Percentiles rank a stretch among this genome's conserved stretches.
phyloP scores from a whole-genome alignment of 2,329 filamentous ascomycete species.

The Pestalotiopsis sp. region DNA sequence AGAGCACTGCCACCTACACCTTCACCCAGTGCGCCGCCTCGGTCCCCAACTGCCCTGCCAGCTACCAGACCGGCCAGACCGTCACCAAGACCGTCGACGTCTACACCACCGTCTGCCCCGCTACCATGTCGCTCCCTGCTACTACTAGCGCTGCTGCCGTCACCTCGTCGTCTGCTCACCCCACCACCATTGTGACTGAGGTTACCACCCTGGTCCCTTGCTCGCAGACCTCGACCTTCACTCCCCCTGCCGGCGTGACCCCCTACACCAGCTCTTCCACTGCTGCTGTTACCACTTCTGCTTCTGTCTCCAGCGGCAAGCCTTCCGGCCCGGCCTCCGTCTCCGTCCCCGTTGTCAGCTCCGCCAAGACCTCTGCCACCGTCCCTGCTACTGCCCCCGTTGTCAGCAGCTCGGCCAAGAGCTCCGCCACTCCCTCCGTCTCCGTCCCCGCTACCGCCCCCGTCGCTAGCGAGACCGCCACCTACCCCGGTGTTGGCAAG shows the following conservation, averaged over 20 bases:
- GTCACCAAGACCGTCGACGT: constrained; percentile 30
- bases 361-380: background rate
- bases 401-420: background rate
- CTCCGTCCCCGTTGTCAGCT: too few species aligned
- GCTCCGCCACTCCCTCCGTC: background rate
- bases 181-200: constrained; percentile 22
- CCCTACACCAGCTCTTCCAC: background rate
- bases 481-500: background rate
- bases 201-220: constrained; percentile 27
- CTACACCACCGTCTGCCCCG: constrained; percentile 33
- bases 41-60: constrained; percentile 41
- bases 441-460: background rate
- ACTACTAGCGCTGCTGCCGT: constrained; percentile 16
- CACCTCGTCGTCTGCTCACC: constrained; percentile 5
- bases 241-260: constrained; percentile 21
- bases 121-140: constrained; percentile 22
- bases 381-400: background rate
- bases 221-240: constrained; percentile 26
- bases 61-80: constrained; percentile 34
- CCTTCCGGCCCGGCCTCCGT: background rate
- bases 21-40: constrained; percentile 38
- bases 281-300: background rate
- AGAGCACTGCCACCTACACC: constrained; percentile 26
- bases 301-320: background rate
- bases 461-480: background rate